Percentiles rank a stretch among this genome's conserved stretches.
phyloP scores from a whole-genome alignment of 768 basidiomycete species.

The Tricholoma sp. region DNA sequence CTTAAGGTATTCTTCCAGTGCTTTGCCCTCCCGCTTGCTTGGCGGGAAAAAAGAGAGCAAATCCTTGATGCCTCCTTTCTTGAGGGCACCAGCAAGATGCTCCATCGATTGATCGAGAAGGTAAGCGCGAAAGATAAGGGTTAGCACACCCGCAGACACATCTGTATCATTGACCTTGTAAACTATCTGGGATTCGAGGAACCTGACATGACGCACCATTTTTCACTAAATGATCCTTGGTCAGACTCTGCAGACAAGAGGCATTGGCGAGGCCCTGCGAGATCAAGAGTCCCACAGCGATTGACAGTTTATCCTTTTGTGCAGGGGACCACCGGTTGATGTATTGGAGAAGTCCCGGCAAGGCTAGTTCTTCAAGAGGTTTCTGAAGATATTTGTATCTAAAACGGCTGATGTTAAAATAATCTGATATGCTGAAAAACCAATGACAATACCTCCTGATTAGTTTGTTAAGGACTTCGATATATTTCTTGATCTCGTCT shows the following conservation, averaged over 20 bases:
- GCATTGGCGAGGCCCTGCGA: conserved; percentile 79
- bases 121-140: conserved; percentile 76
- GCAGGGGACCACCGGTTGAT: conserved; percentile 76
- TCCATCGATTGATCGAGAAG: conserved; percentile 84
- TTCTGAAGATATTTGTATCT: conserved; percentile 99
- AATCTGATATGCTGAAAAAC: background rate
- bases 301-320: conserved; percentile 79
- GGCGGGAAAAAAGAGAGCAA: conserved; percentile 83
- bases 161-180: conserved; percentile 37
- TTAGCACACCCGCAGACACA: conserved; percentile 71
- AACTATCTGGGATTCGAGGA: background rate
- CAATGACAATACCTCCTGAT: conserved; percentile 68
- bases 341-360: conserved; percentile 85
- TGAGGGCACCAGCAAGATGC: conserved; percentile 76
- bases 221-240: conserved; percentile 94
- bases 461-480: conserved; percentile 93
- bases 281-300: conserved; percentile 77
- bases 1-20: conserved; percentile 85
- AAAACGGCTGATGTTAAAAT: conserved; percentile 11
- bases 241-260: conserved; percentile 72
- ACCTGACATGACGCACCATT: conserved; percentile 53
- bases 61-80: conserved; percentile 81
- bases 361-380: conserved; percentile 81
- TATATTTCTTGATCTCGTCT: conserved; percentile 87
- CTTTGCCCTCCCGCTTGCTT: conserved; percentile 69